Evolutionary conservation across 2,329 filamentous ascomycete genomes (phyloP).

Genomic region (Fusarium virguliforme): DNA sequence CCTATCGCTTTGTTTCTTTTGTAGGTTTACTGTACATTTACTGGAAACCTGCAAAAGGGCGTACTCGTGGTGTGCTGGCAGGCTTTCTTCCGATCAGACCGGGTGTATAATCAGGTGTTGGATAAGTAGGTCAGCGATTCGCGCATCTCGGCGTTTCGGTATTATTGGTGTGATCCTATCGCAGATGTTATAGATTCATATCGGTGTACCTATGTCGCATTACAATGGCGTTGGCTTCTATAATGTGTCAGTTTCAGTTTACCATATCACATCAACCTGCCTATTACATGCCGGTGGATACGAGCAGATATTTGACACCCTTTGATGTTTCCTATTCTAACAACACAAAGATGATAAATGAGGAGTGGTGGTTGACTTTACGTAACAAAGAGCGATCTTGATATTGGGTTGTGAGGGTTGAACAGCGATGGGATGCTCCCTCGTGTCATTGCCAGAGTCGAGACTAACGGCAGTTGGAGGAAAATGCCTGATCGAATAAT

Average conservation of each 20-base stretch:
- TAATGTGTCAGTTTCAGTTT: not conserved
- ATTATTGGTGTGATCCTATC: rapidly evolving
- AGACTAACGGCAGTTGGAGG: not conserved
- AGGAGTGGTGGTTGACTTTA: no score
- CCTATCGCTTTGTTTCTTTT: not conserved
- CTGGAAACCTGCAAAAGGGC: not conserved
- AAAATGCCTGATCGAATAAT: not conserved
- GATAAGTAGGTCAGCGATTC: not conserved
- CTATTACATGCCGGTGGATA: not conserved
- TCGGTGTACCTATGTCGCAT: not conserved
- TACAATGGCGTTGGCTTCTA: not conserved
- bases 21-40: not conserved
- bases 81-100: not conserved
- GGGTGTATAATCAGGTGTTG: not conserved
- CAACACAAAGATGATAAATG: not conserved
- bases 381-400: not conserved
- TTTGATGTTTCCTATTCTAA: no score
- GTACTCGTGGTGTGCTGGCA: not conserved
- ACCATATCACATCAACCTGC: not conserved
- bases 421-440: not conserved
- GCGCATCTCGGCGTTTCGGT: not conserved
- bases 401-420: not conserved
- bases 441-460: not conserved
- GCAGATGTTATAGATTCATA: not conserved
- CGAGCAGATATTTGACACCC: not conserved